Conservation (phyloP, 352 stramenopile genomes). For the Globisporangium yorkense region DNA sequence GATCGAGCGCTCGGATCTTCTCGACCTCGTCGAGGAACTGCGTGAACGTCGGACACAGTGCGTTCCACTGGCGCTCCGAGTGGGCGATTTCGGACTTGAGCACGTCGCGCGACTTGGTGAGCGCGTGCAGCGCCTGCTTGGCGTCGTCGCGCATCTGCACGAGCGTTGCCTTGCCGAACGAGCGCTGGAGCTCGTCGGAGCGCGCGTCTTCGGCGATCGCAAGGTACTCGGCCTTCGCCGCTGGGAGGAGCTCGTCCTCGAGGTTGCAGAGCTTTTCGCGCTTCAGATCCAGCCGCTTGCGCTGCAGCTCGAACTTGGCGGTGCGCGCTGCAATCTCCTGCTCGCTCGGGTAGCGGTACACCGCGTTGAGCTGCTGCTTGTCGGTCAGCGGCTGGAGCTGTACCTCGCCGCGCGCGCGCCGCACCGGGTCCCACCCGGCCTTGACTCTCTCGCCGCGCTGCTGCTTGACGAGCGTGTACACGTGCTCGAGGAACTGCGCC, state of each 20-base stretch:
- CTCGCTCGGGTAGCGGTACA: slow-evolving; percentile 69
- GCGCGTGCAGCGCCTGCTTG: slow-evolving; percentile 41
- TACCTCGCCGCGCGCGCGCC: slow-evolving; percentile 33
- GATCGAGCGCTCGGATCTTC: slow-evolving; percentile 40
- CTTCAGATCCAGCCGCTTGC: slow-evolving; percentile 36
- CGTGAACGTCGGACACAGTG: slow-evolving; percentile 47
- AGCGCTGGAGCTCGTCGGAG: slow-evolving; percentile 52
- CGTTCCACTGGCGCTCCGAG: slow-evolving; percentile 32
- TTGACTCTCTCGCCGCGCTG: slow-evolving; percentile 52
- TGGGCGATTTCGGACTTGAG: slow-evolving; percentile 45
- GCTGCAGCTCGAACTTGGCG: slow-evolving; percentile 57
- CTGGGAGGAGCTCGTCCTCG: slow-evolving; percentile 44
- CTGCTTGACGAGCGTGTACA: slow-evolving; percentile 46
- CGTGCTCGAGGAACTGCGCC: slow-evolving; percentile 55
- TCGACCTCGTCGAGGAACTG: slow-evolving; percentile 55
- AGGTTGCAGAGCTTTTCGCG: slow-evolving; percentile 30
- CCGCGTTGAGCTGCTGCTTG: slow-evolving; percentile 52
- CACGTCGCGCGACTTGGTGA: slow-evolving; percentile 44
- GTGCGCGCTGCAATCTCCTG: slow-evolving; percentile 48
- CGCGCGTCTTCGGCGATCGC: slow-evolving; percentile 67
- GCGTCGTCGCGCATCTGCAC: slow-evolving; percentile 60
- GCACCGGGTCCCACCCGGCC: slow-evolving; percentile 53
- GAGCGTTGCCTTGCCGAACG: slow-evolving; percentile 58
- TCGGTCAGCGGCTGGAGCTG: slow-evolving; percentile 50
- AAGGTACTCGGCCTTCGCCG: slow-evolving; percentile 70